Base-by-base conservation (phyloP, 805 yeast species). In the Yarrowia bubula region DNA sequence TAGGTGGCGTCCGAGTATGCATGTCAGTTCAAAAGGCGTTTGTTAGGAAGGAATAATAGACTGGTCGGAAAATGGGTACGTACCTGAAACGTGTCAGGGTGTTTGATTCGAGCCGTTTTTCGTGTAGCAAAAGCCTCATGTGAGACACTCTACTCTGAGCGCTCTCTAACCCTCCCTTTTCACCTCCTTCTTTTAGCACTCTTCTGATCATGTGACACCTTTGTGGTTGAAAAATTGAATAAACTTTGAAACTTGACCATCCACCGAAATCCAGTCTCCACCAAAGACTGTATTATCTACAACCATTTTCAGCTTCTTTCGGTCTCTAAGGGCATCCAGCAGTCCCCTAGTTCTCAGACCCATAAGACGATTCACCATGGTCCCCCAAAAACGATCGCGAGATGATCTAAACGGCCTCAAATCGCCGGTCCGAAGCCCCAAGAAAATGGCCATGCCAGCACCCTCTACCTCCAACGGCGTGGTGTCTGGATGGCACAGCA, bases 401-500 rank as follows among this genome's bases (percentile, higher is more conserved):
- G 61, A 55, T 31, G 47, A 55, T 37, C 43, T 55, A 37, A 55
- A 55, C 61, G 61, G 61, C 15, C 28, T 55, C 61, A 55, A 55
- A 22, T 55, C 61, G 41, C 61, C 61, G 9, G 61, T 41, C 38
- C 35, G 64, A 35, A 58, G 50, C 33, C 64, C 64, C 42, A 58
- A 58, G 28, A 58, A 58, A 58, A 55, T 55, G 47, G 47, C 61
- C 47, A 39, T 55, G 47, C 47, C 61, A 11, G 44, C 61, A 11
- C n/a, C 51, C 3, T 38, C 60, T 4, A 15, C 61, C n/a, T n/a
- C 61, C 15, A 51, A 57, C 41, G 51, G 64, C 33, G 50, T 79
- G 2, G 64, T 58, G 9, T n/a, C 64, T 0, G 78, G 80, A 70
- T 92, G 98, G 98, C 92, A 88, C 71, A 78, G 79, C 42, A 89